Conservation (phyloP, 495 filamentous ascomycete genomes). For the Aspergillus carlsbadensis region DNA sequence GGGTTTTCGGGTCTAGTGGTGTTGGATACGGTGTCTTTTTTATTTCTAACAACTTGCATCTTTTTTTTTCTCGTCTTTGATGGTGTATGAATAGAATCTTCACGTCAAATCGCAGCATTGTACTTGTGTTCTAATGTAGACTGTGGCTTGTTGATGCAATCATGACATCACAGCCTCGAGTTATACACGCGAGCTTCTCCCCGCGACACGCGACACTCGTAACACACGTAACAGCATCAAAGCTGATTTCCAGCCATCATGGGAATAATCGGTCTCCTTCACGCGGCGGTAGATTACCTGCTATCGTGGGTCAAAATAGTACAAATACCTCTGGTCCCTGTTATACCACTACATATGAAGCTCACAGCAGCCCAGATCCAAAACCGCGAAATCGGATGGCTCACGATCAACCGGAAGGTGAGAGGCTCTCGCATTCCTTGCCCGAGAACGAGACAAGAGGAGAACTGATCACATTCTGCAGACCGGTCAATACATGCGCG, state of each 20-base stretch:
- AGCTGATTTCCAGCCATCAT: neutral
- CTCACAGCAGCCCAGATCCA: conserved; percentile 7
- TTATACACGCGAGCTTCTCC: neutral
- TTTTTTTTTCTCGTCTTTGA: no score
- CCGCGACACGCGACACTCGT: neutral
- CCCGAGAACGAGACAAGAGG: no score
- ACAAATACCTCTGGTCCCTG: neutral
- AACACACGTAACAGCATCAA: neutral
- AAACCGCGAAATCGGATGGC: conserved; percentile 36
- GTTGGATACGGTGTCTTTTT: neutral
- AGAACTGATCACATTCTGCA: no score
- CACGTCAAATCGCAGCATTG: neutral
- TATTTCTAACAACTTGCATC: no score
- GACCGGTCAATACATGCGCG: conserved; percentile 32
- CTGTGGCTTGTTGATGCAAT: neutral
- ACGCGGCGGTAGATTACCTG: conserved; percentile 5
- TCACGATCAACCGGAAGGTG: conserved; percentile 32
- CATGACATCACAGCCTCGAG: neutral
- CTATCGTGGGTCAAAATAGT: conserved; percentile 11
- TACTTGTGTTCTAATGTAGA: neutral
- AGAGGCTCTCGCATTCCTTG: no score
- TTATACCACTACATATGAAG: no score
- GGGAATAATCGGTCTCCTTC: neutral
- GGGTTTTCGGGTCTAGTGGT: neutral
- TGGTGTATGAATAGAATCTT: neutral